These are phyloP conservation scores for Gypsophila paniculata DNA, from an alignment of 179 eudicot genomes.

Conservation along the genomic window DNA sequence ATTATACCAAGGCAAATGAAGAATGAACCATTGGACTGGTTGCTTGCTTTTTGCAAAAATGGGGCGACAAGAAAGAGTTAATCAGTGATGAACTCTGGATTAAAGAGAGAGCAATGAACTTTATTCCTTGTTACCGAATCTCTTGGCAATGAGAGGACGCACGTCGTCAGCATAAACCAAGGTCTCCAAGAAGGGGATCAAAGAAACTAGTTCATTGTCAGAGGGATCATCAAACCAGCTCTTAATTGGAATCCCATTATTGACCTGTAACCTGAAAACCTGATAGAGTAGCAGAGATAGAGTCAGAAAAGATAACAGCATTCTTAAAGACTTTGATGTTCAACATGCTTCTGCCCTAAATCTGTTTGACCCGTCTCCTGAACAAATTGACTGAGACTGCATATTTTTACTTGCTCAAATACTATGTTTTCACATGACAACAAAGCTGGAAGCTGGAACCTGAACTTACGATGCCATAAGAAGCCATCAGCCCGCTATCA, in stretches of 20 bases:
- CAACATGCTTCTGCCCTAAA: slow-evolving; percentile 2
- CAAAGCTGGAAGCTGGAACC: slow-evolving; percentile 7
- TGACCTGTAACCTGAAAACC: slow-evolving; percentile 95
- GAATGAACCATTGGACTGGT: slow-evolving; percentile 33
- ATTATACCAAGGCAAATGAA: slow-evolving; percentile 33
- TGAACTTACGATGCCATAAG: neutral
- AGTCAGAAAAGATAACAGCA: slow-evolving; percentile 19
- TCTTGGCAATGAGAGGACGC: slow-evolving; percentile 87
- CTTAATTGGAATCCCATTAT: slow-evolving; percentile 97
- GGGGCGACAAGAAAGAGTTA: slow-evolving; percentile 27
- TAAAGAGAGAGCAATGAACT: slow-evolving; percentile 53
- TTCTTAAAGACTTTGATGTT: neutral
- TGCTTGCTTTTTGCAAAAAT: slow-evolving; percentile 37
- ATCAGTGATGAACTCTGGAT: slow-evolving; percentile 40
- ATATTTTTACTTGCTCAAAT: neutral
- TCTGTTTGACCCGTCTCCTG: slow-evolving; percentile 3
- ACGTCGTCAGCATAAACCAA: slow-evolving; percentile 85
- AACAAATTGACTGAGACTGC: neutral
- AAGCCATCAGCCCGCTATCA: neutral
- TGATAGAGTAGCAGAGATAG: slow-evolving; percentile 34
- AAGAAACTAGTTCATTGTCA: slow-evolving; percentile 69
- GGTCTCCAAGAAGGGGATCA: slow-evolving; percentile 89
- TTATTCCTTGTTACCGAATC: slow-evolving; percentile 95
- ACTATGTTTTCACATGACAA: neutral
- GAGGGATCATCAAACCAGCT: slow-evolving; percentile 99